Conservation (phyloP, 2,329 filamentous ascomycete genomes). For the Pseudogymnoascus sp. region DNA sequence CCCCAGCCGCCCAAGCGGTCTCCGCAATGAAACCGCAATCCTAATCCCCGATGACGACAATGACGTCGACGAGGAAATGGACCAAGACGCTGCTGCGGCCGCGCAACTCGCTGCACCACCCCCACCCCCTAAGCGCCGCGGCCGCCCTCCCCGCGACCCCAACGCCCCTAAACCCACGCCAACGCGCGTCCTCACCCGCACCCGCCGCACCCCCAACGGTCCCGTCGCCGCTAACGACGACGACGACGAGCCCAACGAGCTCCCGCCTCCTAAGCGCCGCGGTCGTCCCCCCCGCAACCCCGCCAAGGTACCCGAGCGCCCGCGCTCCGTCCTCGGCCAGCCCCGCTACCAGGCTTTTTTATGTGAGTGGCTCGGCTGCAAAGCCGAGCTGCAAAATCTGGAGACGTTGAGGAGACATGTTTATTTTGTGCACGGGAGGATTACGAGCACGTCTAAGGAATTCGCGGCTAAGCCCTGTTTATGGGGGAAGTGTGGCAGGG, state of each 20-base stretch:
- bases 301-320: neutral
- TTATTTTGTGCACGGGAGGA: slow-evolving; percentile 37
- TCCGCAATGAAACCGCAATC: neutral
- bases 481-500: slow-evolving; percentile 35
- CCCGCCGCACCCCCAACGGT: neutral
- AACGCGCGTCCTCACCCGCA: neutral
- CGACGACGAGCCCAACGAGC: neutral
- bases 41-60: neutral
- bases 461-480: slow-evolving; percentile 14
- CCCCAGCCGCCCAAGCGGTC: neutral
- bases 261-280: neutral
- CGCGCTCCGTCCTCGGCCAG: slow-evolving; percentile 12
- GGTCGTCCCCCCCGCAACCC: neutral
- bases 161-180: neutral
- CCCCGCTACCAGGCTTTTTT: slow-evolving; percentile 43
- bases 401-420: slow-evolving; percentile 50
- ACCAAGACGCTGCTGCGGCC: neutral
- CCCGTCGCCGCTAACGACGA: neutral
- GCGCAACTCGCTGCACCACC: neutral
- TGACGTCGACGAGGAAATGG: neutral
- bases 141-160: neutral
- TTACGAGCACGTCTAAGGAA: neutral
- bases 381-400: slow-evolving; percentile 54
- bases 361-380: slow-evolving; percentile 53
- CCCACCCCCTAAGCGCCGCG: neutral